Evolutionary conservation across 306 rosid genomes (phyloP).

Genomic region (Quercus agrifolia): DNA sequence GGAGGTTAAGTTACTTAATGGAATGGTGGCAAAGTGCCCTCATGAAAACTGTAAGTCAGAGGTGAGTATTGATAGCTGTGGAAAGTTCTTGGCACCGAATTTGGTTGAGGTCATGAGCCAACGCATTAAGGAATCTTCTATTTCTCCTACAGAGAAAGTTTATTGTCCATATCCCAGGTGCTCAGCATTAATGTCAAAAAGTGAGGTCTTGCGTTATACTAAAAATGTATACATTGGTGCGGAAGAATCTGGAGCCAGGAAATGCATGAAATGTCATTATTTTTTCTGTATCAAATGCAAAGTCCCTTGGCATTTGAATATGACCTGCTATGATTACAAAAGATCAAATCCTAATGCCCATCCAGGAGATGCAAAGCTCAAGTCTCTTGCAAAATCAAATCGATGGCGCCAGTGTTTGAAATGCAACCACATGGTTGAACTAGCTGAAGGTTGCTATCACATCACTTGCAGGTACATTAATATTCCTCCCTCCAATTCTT

Average conservation of each 20-base stretch:
- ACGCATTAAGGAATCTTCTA: slow-evolving; percentile 45
- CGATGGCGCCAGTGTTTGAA: slow-evolving; percentile 55
- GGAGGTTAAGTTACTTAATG: slow-evolving; percentile 45
- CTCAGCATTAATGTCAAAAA: slow-evolving; percentile 47
- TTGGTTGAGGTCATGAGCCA: slow-evolving; percentile 26
- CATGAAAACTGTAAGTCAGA: slow-evolving; percentile 43
- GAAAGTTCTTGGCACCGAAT: slow-evolving; percentile 38
- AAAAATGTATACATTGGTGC: slow-evolving; percentile 6
- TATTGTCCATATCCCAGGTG: slow-evolving; percentile 62
- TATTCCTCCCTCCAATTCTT: neutral
- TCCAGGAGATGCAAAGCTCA: slow-evolving; percentile 42
- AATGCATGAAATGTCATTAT: slow-evolving; percentile 43
- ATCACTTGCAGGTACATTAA: slow-evolving; percentile 54
- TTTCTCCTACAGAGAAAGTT: slow-evolving; percentile 41
- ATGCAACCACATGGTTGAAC: slow-evolving; percentile 55
- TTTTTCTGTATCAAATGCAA: slow-evolving; percentile 50
- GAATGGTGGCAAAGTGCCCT: slow-evolving; percentile 48
- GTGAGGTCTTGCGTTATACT: slow-evolving; percentile 32
- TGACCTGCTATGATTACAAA: slow-evolving; percentile 35
- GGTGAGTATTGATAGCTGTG: slow-evolving; percentile 40
- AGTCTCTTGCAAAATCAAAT: slow-evolving; percentile 31
- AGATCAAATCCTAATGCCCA: slow-evolving; percentile 6
- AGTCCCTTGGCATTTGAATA: slow-evolving; percentile 50
- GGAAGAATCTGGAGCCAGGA: slow-evolving; percentile 33
- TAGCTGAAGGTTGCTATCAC: slow-evolving; percentile 59